Evolutionary conservation across 148 eudicot genomes (phyloP).

Genomic region (Chenopodium formosanum): DNA sequence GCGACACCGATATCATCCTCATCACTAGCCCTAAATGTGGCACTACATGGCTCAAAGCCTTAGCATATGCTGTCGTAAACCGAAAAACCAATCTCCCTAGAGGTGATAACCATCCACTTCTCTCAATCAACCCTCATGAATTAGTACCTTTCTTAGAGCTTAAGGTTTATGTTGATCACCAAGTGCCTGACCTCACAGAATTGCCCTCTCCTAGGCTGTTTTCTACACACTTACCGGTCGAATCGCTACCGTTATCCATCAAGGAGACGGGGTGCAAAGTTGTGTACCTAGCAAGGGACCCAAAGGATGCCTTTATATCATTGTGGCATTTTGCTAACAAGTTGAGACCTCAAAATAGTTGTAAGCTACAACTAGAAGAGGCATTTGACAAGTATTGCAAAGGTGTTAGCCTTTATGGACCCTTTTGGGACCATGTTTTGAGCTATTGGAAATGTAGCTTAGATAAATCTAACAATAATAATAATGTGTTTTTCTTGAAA

Average conservation of each 20-base stretch:
- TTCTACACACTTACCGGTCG: slow-evolving; percentile 39
- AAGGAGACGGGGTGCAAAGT: slow-evolving; percentile 31
- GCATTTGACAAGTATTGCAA: slow-evolving; percentile 35
- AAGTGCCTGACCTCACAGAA: slow-evolving; percentile 28
- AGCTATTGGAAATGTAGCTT: slow-evolving; percentile 41
- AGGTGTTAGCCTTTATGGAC: slow-evolving; percentile 32
- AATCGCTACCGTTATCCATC: slow-evolving; percentile 33
- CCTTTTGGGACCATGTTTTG: slow-evolving; percentile 47
- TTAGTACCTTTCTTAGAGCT: slow-evolving; percentile 38
- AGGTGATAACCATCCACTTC: slow-evolving; percentile 20
- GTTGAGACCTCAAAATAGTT: slow-evolving; percentile 16
- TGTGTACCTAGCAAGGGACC: slow-evolving; percentile 48
- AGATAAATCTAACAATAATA: slow-evolving; percentile 25
- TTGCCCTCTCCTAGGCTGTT: slow-evolving; percentile 41
- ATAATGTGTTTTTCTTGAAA: slow-evolving; percentile 35
- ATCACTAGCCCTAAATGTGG: slow-evolving; percentile 42
- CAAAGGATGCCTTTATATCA: slow-evolving; percentile 49
- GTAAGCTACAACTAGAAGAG: slow-evolving; percentile 22
- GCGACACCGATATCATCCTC: slow-evolving; percentile 46
- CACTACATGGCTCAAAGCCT: slow-evolving; percentile 56
- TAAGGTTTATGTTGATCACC: slow-evolving; percentile 17
- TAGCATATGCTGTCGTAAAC: slow-evolving; percentile 26
- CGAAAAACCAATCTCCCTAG: neutral
- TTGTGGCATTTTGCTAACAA: slow-evolving; percentile 46
- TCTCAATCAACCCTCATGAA: slow-evolving; percentile 31